Base-by-base conservation (phyloP, 2,329 filamentous ascomycete genomes). In the Hymenoscyphus repandus region DNA sequence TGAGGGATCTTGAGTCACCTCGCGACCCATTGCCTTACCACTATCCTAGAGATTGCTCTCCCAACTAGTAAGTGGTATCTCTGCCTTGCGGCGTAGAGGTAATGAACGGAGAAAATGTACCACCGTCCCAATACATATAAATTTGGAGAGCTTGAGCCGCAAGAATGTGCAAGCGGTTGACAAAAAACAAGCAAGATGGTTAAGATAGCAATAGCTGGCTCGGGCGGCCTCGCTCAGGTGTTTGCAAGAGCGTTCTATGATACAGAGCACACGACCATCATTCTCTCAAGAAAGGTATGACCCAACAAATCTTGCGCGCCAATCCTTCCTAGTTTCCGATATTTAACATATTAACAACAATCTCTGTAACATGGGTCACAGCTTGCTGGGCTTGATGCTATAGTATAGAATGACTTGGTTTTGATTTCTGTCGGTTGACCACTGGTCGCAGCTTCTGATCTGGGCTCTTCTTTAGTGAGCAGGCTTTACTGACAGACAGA, bases 241-340 rank as follows among this genome's bases (percentile, higher is more conserved):
- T 75, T 85, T 53, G 78, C 76, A 13, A 74, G 79, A 50, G 75
- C 79, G 61, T 74, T 90, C 31, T 76, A 78, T 30, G 74, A 80
- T 47, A 86, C 80, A 33, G 80, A 78, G 42, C 83, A 90, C 66
- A 78, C 83, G 45, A 75, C 89, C 40, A 74, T 90, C 47, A 75
- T 90, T n/a, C 69, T 90, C 30, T 88, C 86, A 18, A 76, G 82
- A 72, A 71, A 67, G 53, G 84, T 85, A 67, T 66, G 74, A 27
- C 69, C 13, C 47, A 36, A 27, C 38, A 13, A 22, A 15, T 2
- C 17, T 47, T 18, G 9, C 31, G 34, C 37, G n/a, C 31, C 7
- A 4, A 27, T 7, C 4, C 22, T 27, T 27, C 22, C 4, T 27
- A 27, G 4, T 27, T 27, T 27, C 22, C 22, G 4, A 27, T 27